These are phyloP conservation scores for Trichopus zeylanicus DNA, from an alignment of 116 monocot species.

Conservation along the genomic window DNA sequence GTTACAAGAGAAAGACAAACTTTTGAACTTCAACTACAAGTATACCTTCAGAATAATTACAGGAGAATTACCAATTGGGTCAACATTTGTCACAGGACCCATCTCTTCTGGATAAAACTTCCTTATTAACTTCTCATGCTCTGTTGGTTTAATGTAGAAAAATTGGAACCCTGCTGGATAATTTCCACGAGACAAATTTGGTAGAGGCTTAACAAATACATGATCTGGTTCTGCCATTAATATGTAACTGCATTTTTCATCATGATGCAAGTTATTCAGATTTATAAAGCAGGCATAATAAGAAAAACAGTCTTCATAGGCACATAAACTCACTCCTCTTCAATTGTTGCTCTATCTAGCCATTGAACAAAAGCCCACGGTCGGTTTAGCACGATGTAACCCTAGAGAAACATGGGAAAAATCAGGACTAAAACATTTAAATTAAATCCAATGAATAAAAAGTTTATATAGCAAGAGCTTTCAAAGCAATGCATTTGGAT, in stretches of 20 bases:
- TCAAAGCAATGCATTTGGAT: neutral
- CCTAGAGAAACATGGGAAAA: slow-evolving; percentile 23
- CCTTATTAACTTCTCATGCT: slow-evolving; percentile 31
- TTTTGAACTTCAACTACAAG: neutral
- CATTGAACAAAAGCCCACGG: slow-evolving; percentile 99
- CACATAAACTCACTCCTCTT: slow-evolving; percentile 70
- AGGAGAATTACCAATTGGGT: slow-evolving; percentile 62
- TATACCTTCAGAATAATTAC: slow-evolving; percentile 45
- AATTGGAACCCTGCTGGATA: slow-evolving; percentile 38
- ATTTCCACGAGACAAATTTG: slow-evolving; percentile 22
- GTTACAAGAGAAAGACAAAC: neutral
- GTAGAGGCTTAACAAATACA: slow-evolving; percentile 15
- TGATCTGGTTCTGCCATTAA: slow-evolving; percentile 27
- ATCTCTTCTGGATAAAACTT: slow-evolving; percentile 40
- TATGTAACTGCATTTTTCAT: slow-evolving; percentile 12
- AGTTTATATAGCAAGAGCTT: neutral
- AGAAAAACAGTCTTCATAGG: neutral
- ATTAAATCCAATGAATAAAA: neutral
- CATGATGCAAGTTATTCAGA: neutral
- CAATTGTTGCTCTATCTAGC: slow-evolving; percentile 80
- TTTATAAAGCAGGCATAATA: neutral
- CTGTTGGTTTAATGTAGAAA: slow-evolving; percentile 37
- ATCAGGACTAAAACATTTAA: neutral
- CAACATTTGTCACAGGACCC: slow-evolving; percentile 36
- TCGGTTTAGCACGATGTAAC: slow-evolving; percentile 91